phyloP scores from a whole-genome alignment of 2,329 filamentous ascomycete species.

The Talaromyces sp. region DNA sequence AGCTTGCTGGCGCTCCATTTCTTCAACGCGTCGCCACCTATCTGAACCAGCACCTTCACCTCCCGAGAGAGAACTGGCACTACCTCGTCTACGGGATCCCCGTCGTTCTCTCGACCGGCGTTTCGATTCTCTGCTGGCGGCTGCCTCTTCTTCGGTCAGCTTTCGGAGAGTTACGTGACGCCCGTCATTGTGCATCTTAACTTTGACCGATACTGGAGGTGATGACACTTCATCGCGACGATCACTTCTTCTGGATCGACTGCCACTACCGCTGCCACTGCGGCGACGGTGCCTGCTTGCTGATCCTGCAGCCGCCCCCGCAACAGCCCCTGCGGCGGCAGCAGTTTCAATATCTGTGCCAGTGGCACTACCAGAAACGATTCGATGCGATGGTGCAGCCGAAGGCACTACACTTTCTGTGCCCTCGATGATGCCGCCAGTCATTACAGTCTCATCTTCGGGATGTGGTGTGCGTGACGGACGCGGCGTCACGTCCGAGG shows the following conservation, averaged over 20 bases:
- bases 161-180: conserved; percentile 60
- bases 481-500: conserved; percentile 30
- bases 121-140: conserved; percentile 55
- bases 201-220: conserved; percentile 61
- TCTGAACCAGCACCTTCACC: conserved; percentile 37
- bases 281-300: conserved; percentile 31
- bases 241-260: conserved; percentile 28
- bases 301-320: conserved; percentile 30
- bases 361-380: conserved; percentile 12
- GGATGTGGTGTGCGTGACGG: conserved; percentile 27
- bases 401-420: conserved; percentile 37
- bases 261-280: conserved; percentile 23
- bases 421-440: conserved; percentile 28
- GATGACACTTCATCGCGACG: conserved; percentile 47
- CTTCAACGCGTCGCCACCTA: conserved; percentile 49
- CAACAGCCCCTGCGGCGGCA: conserved; percentile 31
- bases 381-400: conserved; percentile 37
- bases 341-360: conserved; percentile 28
- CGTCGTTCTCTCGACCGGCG: conserved; percentile 46
- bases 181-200: conserved; percentile 63
- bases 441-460: conserved; percentile 34
- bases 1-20: conserved; percentile 46
- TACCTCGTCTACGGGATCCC: conserved; percentile 40
- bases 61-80: conserved; percentile 41
- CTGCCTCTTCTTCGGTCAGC: conserved; percentile 60